phyloP scores from a whole-genome alignment of 2,329 filamentous ascomycete genomes.

The Coleophoma cylindrospora region DNA sequence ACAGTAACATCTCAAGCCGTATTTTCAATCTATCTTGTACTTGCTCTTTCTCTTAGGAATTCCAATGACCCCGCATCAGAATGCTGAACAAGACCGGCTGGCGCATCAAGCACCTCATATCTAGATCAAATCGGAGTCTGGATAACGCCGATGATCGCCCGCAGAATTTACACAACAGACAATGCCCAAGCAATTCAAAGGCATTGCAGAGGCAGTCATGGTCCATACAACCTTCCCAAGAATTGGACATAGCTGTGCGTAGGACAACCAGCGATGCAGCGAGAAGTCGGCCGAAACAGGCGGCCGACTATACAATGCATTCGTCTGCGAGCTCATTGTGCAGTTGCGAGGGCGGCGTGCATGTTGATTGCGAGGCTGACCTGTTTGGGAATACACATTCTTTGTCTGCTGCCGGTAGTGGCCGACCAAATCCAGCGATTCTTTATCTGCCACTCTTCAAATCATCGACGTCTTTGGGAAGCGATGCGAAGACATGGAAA shows the following conservation, averaged over 20 bases:
- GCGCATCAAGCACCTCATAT: slow-evolving; percentile 18
- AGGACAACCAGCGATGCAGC: slow-evolving; percentile 8
- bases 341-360: slow-evolving; percentile 30
- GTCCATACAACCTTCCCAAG: slow-evolving; percentile 11
- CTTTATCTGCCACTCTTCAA: slow-evolving; percentile 21
- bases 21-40: neutral
- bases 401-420: slow-evolving; percentile 15
- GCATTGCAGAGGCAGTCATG: slow-evolving; percentile 11
- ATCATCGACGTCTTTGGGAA: slow-evolving; percentile 8
- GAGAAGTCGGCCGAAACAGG: slow-evolving; percentile 6
- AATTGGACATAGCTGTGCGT: slow-evolving; percentile 3
- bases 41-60: neutral
- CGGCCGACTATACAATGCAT: slow-evolving; percentile 31
- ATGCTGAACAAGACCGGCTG: slow-evolving; percentile 18
- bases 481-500: slow-evolving; percentile 18
- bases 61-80: neutral
- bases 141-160: slow-evolving; percentile 3
- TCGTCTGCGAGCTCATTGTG: slow-evolving; percentile 42
- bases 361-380: slow-evolving; percentile 19
- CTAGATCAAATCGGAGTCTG: slow-evolving; percentile 6
- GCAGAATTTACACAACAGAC: neutral
- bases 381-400: slow-evolving; percentile 12
- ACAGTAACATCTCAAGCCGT: neutral
- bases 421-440: slow-evolving; percentile 17
- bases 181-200: neutral